phyloP scores from a whole-genome alignment of 139 green algal genomes.

The Coccomyxa sp. region DNA sequence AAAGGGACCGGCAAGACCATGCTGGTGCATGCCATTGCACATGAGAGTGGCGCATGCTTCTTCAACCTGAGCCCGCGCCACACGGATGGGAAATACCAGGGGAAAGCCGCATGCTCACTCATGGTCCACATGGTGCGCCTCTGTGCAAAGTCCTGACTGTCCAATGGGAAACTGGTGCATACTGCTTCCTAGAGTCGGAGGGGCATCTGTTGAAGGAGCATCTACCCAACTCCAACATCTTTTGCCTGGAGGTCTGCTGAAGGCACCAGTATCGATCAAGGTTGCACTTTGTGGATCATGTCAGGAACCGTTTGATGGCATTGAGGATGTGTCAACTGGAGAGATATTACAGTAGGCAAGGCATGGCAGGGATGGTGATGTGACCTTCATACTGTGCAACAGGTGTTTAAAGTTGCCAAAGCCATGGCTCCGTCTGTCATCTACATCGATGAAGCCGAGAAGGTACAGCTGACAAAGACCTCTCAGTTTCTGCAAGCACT shows the following conservation, averaged over 20 bases:
- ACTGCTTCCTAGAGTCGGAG: no score
- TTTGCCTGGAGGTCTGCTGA: no score
- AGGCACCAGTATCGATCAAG: no score
- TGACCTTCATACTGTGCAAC: background rate
- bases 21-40: conserved; percentile 57
- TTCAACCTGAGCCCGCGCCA: conserved; percentile 81
- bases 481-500: background rate
- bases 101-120: conserved; percentile 68
- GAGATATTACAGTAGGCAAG: no score
- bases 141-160: background rate
- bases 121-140: conserved; percentile 81
- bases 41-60: conserved; percentile 65
- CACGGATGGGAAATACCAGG: conserved; percentile 78
- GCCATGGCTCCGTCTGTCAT: conserved; percentile 80
- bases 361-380: no score
- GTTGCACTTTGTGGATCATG: no score
- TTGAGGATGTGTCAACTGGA: no score
- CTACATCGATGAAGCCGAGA: conserved; percentile 86
- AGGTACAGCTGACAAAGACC: conserved; percentile 32
- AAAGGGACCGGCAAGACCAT: conserved; percentile 79
- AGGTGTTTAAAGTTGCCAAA: conserved; percentile 56
- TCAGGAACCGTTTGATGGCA: no score
- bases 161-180: no score
- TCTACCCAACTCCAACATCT: no score
- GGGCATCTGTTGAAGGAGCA: no score